Evolutionary conservation across 192 early-diverging fungal species (phyloP), one percentile per base, ranked within the genome.

Genomic region (Powellomyces hirtus): DNA sequence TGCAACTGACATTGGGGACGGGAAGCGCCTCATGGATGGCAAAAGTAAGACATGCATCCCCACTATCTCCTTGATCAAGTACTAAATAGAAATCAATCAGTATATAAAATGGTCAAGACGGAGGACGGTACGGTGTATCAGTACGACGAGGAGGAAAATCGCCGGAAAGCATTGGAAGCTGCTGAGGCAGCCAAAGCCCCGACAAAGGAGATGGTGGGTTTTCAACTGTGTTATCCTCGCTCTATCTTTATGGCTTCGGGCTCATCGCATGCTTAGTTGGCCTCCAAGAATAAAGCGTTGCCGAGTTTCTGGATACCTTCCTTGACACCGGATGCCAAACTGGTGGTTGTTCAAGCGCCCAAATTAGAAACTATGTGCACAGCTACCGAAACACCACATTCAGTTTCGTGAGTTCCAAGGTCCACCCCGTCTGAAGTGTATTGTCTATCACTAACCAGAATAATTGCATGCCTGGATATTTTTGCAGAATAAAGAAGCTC

Each of bases 241-340:
- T n/a, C n/a, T n/a, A n/a, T n/a, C n/a, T n/a, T n/a, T n/a, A n/a
- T n/a, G n/a, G n/a, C n/a, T n/a, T n/a, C n/a, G n/a, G n/a, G n/a
- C n/a, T n/a, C n/a, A n/a, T n/a, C n/a, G n/a, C n/a, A n/a, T n/a
- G n/a, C n/a, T n/a, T n/a, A n/a, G n/a, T n/a, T n/a, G n/a, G n/a
- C n/a, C n/a, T 10, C 53, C 10, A 56, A 75, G 68, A 74, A 62
- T 56, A 64, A 52, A 62, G 66, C 42, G 55, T 70, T 66, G 37
- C 85, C 87, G 30, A 88, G 86, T 77, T 91, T 90, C 68, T 91
- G 89, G 89, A 76, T 90, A 71, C 90, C 90, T 20, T 86, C 89
- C 0, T 57, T 91, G 58, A 91, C 89, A 0, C 90, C 90, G 7
- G 79, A 79, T 1, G 87, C 86, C 36, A 81, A 77, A 50, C 79